phyloP scores from a whole-genome alignment of 495 filamentous ascomycete genomes.

The Xanthoparmelia taractica region DNA sequence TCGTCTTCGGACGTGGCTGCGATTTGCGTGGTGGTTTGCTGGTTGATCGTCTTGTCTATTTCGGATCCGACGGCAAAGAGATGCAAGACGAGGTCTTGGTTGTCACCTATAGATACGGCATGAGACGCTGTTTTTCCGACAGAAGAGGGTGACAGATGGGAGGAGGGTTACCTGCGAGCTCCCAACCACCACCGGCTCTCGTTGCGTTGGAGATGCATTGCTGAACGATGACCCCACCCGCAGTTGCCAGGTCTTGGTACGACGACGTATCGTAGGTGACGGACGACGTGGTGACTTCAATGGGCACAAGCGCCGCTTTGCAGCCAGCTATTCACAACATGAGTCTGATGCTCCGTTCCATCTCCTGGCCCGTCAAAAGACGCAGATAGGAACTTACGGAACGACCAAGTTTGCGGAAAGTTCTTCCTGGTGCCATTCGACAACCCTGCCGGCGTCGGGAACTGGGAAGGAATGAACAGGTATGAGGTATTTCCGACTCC shows the following conservation, averaged over 20 bases:
- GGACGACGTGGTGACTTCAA: not conserved
- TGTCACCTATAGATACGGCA: not conserved
- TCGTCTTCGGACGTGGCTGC: conserved; percentile 1
- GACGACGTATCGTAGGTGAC: not conserved
- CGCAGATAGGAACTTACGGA: not conserved
- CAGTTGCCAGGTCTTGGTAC: not conserved
- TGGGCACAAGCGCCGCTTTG: not conserved
- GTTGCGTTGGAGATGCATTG: not conserved
- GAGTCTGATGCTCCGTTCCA: not conserved
- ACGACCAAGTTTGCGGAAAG: not conserved
- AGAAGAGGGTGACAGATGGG: not conserved
- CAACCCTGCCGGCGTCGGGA: not conserved
- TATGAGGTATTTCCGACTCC: not conserved
- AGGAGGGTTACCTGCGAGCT: not conserved
- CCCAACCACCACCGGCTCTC: not conserved
- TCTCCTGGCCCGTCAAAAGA: not conserved
- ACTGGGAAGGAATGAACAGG: not conserved
- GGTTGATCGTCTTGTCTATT: not conserved
- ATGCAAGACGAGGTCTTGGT: not conserved
- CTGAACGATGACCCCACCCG: not conserved
- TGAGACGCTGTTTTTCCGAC: not conserved
- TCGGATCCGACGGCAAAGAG: not conserved
- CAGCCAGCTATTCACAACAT: not conserved
- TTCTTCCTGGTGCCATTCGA: not conserved
- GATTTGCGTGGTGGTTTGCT: not conserved